These are phyloP conservation scores for Acanthamoeba triangularis DNA, from an alignment of 208 protist genomes.

Conservation along the genomic window DNA sequence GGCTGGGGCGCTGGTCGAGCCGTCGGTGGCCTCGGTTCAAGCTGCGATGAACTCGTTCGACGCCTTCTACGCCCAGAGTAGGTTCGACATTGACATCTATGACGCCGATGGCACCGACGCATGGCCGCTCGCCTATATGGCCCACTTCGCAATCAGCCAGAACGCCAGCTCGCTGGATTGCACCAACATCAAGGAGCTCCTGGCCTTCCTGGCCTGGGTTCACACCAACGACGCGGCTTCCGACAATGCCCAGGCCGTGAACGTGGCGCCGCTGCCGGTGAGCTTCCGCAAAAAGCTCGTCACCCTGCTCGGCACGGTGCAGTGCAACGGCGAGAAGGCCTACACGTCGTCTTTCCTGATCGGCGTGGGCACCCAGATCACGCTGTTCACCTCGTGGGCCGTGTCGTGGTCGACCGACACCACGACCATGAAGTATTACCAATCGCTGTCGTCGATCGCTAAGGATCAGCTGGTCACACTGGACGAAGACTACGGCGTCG, in stretches of 20 bases:
- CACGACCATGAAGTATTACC: constrained; percentile 2
- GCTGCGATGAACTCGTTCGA: neutral
- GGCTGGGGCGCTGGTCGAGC: neutral
- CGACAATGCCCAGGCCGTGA: neutral
- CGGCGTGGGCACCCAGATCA: neutral
- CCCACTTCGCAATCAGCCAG: neutral
- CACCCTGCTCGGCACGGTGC: neutral
- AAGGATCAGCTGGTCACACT: neutral
- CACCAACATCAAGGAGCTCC: neutral
- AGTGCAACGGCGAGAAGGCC: neutral
- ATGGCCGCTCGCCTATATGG: neutral
- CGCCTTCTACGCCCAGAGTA: neutral
- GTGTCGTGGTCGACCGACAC: neutral
- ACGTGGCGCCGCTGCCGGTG: neutral
- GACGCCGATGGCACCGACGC: neutral
- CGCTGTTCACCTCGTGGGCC: neutral
- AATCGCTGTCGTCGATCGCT: neutral
- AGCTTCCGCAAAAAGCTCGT: neutral
- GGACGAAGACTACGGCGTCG: neutral
- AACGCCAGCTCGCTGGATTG: neutral
- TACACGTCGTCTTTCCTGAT: neutral
- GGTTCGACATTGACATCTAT: neutral
- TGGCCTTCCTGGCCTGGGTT: constrained; percentile 19
- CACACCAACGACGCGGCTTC: constrained; percentile 31
- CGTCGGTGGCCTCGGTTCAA: neutral